These are phyloP conservation scores for Myxozyma sirexii DNA, from an alignment of 805 yeast species.

Conservation along the genomic window DNA sequence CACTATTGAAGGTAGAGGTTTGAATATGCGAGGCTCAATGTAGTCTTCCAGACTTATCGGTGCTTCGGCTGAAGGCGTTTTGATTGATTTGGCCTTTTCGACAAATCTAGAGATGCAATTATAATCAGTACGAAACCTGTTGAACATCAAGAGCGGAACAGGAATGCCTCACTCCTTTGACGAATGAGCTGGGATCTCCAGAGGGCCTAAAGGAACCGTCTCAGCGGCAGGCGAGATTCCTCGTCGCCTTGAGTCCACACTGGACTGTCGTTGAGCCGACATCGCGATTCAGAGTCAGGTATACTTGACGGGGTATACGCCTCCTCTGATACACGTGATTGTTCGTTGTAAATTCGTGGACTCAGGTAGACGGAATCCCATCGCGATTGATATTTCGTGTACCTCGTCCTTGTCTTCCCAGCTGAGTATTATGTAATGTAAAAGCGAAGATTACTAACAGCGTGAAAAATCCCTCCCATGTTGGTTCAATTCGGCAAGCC, in stretches of 20 bases:
- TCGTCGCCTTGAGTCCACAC: conserved; percentile 16
- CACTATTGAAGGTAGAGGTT: conserved; percentile 23
- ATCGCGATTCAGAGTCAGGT: background rate
- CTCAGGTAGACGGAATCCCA: too few relatives aligned
- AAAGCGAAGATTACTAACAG: too few relatives aligned
- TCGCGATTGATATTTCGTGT: too few relatives aligned
- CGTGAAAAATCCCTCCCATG: too few relatives aligned
- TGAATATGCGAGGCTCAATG: conserved; percentile 23
- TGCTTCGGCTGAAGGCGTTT: conserved; percentile 26
- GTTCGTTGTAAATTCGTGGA: background rate
- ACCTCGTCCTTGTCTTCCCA: too few relatives aligned
- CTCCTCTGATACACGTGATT: too few relatives aligned
- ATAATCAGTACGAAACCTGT: too few relatives aligned
- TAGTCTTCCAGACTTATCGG: conserved; percentile 16
- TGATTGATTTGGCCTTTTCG: conserved; percentile 3
- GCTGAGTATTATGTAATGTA: too few relatives aligned
- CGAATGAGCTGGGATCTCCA: background rate
- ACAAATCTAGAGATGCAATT: background rate
- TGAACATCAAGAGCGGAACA: too few relatives aligned
- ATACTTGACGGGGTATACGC: too few relatives aligned
- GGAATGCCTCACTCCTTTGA: background rate
- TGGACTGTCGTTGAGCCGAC: conserved; percentile 3
- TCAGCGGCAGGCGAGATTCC: conserved; percentile 20
- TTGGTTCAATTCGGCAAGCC: too few relatives aligned
- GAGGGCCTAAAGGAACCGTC: conserved; percentile 12